Base-by-base conservation (phyloP, 805 yeast genomes). In the Candida golubevii region DNA sequence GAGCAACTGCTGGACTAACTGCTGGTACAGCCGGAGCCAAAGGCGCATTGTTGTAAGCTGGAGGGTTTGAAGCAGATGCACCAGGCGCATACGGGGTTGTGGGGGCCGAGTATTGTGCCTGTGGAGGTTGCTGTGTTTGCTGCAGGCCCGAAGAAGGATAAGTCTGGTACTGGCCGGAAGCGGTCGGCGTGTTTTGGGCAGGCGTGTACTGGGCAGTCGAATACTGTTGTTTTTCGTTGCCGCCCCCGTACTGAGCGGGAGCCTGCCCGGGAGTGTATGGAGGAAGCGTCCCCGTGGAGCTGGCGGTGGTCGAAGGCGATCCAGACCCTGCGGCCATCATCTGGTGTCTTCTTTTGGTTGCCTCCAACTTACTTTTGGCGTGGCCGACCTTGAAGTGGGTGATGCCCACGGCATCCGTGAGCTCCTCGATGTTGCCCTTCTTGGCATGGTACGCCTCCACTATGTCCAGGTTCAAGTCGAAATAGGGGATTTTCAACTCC, bases 401-500 rank as follows among this genome's bases (percentile, higher is more conserved):
- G 45, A 91, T 77, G n/a, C 90, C 87, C 56, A 93, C 80, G 5
- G 86, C 82, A 61, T 91, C 98, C 1, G 97, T 75, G 59, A 80
- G 83, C 59, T 90, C 97, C 60, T 89, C 95, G 39, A 91, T 79
- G 55, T 88, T 83, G 34, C 98, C 99, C 63, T 95, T 82, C 71
- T 93, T 93, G 50, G 72, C 74, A 29, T 63, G 66, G 67, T 83
- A 93, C 3, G 90, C 84, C 62, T 86, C 91, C 43, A 85, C 74
- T 50, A 93, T 86, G 62, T 89, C 98, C 36, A 86, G 75, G 40
- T 79, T 73, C 60, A 93, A 73, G 62, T 93, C 95, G 66, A 93
- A 93, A 69, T 93, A 93, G 12, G 97, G 97, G 54, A 93, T 93
- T 70, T 93, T 89, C 86, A 91, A 82, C 61, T 88, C 96, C 68